Percentiles rank a stretch among this genome's conserved stretches.
These are phyloP conservation scores for Suillus cothurnatus DNA, from an alignment of 768 basidiomycete species.

Conservation along the genomic window DNA sequence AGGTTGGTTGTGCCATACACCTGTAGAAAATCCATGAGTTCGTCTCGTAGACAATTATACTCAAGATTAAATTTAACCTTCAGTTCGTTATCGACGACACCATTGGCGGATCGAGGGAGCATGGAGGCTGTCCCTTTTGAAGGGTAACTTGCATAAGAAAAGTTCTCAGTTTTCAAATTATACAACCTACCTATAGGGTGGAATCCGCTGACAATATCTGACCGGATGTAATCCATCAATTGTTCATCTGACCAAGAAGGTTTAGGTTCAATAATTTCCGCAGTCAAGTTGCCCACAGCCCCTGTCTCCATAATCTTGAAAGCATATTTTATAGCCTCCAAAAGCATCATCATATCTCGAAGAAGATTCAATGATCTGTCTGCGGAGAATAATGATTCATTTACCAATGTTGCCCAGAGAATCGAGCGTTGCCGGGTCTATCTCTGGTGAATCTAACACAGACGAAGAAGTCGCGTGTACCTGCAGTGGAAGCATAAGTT, in stretches of 20 bases:
- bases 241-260: slow-evolving; percentile 20
- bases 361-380: not conserved
- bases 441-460: slow-evolving; percentile 18
- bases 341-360: slow-evolving; percentile 20
- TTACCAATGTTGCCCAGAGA: slow-evolving; percentile 16
- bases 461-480: slow-evolving; percentile 20
- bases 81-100: slow-evolving; percentile 17
- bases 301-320: slow-evolving; percentile 20
- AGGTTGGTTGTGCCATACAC: slow-evolving; percentile 21
- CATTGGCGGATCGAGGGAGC: slow-evolving; percentile 21
- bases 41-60: not conserved
- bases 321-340: slow-evolving; percentile 16
- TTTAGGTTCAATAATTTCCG: slow-evolving; percentile 16
- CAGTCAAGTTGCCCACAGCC: slow-evolving; percentile 15
- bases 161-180: not conserved
- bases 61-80: slow-evolving; percentile 11
- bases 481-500: slow-evolving; percentile 4
- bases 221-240: slow-evolving; percentile 17
- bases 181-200: slow-evolving; percentile 15
- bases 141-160: not conserved
- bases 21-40: not conserved
- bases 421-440: slow-evolving; percentile 17
- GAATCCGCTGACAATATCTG: slow-evolving; percentile 9
- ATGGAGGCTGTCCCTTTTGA: slow-evolving; percentile 19
- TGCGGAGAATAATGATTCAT: not conserved